A percentile compares a stretch with the other conserved stretches of the same genome.
Evolutionary conservation across 331 rosid genomes (phyloP).

Genomic region (Cydonia oblonga): DNA sequence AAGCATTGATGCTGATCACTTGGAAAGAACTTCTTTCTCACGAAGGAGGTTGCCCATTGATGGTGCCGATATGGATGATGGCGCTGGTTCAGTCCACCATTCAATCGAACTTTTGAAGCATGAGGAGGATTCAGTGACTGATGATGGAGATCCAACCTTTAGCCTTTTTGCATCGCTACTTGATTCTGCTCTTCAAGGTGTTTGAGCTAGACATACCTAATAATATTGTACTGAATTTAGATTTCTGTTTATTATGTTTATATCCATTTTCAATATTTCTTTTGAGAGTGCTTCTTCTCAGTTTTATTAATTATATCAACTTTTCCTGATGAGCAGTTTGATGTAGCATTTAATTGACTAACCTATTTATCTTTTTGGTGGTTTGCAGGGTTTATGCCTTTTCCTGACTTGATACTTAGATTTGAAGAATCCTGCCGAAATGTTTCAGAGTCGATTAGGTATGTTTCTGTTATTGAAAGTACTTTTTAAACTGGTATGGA

Average conservation of each 20-base stretch:
- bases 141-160: conserved; percentile 60
- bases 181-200: conserved; percentile 86
- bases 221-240: background rate
- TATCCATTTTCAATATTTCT: background rate
- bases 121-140: conserved; percentile 51
- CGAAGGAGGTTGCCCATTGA: conserved; percentile 45
- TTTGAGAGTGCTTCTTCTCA: background rate
- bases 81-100: conserved; percentile 42
- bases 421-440: conserved; percentile 66
- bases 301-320: background rate
- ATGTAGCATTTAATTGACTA: background rate
- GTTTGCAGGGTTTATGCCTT: conserved; percentile 61
- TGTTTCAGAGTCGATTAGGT: conserved; percentile 81
- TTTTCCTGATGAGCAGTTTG: background rate
- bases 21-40: conserved; percentile 36
- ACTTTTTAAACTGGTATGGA: background rate
- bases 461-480: conserved; percentile 15
- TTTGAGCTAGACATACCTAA: conserved; percentile 10
- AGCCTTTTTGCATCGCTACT: conserved; percentile 64
- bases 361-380: background rate
- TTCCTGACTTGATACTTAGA: conserved; percentile 68
- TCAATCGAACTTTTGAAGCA: conserved; percentile 56
- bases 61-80: conserved; percentile 40
- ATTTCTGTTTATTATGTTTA: conserved; percentile 1
- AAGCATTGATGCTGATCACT: conserved; percentile 33